Evolutionary conservation across 23 red algal genomes (phyloP), one percentile per base, ranked within the genome.

Genomic region (Gracilaria caudata): DNA sequence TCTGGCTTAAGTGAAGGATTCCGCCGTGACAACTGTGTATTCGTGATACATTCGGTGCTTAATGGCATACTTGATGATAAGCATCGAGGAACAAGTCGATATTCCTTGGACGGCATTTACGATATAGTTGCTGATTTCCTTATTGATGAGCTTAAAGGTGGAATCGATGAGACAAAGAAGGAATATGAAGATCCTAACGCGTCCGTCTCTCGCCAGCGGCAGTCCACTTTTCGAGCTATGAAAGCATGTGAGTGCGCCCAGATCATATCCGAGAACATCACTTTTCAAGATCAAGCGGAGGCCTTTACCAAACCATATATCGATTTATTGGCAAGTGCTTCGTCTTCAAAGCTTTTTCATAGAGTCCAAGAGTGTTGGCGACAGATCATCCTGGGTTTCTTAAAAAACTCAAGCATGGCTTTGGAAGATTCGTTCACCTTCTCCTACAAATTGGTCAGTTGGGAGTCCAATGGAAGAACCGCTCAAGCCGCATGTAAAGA

Each of bases 171-270:
- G 6, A 49, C 24, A 21, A 35, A 17, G 39, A 91, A 82, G 36
- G 87, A 91, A 51, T 91, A 80, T 47, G 87, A 91, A 56, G 78
- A 91, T 73, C 87, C 87, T 23, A 91, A 91, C 44, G 75, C 78
- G 37, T 77, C 87, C 13, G 51, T 26, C 41, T 53, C 45, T 57
- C 81, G 80, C 51, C 11, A 77, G 32, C 68, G 74, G 12, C 80
- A 93, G 32, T 81, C 90, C 23, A 38, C 82, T 19, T 63, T 53
- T 7, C 68, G 90, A 20, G 90, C 90, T 4, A 56, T 68, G 53
- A 84, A 80, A 80, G 80, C 90, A 21, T 47, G 54, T 11, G 90
- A 93, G 38, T 84, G 74, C 36, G 51, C 60, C 29, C 65, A 93
- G 37, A 47, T 75, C 20, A 75, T 75, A 47, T 33, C 70, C 0